These are phyloP conservation scores for Daucus carota DNA, from an alignment of 129 eudicot genomes.

Conservation along the genomic window DH1_v3.0 NC_030385.2:36069001-36069500, in stretches of 20 bases:
- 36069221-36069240: neutral
- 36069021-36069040: neutral
- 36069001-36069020: neutral
- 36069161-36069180: conserved; percentile 68
- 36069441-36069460: neutral
- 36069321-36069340: neutral
- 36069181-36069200: conserved; percentile 41
- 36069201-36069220: conserved; percentile 32
- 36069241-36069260: neutral
- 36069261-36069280: neutral
- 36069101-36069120: conserved; percentile 64
- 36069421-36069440: neutral
- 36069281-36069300: neutral
- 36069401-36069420: neutral
- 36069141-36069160: conserved; percentile 68
- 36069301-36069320: neutral
- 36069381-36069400: no score
- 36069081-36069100: conserved; percentile 75
- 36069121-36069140: conserved; percentile 62
- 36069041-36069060: neutral
- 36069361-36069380: no score
- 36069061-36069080: conserved; percentile 53
- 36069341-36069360: neutral
- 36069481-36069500: neutral
- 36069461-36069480: neutral